Conservation (phyloP, 257 asterid species). For the Nicotiana benthamiana region DNA sequence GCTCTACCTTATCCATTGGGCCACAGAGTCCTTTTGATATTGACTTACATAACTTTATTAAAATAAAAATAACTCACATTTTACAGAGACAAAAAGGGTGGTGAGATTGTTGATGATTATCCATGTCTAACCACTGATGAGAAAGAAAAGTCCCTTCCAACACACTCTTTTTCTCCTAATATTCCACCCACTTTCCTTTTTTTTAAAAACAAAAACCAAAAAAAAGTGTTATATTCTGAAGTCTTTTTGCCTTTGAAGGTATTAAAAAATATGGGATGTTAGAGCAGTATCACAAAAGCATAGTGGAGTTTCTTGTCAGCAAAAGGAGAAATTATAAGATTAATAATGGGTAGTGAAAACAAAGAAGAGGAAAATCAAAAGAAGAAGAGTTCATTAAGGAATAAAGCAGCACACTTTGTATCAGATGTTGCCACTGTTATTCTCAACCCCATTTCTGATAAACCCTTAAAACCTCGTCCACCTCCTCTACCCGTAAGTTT, state of each 20-base stretch:
- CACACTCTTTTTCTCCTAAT: neutral
- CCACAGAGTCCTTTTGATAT: constrained; percentile 13
- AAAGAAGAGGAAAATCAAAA: neutral
- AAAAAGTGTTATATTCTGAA: neutral
- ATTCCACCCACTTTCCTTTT: constrained; percentile 4
- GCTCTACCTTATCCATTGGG: constrained; percentile 99
- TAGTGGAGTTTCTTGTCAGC: neutral
- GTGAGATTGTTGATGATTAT: neutral
- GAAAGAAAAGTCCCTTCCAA: neutral
- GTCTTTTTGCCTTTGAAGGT: neutral
- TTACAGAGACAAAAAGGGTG: too few species aligned
- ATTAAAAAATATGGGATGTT: neutral
- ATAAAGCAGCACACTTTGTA: constrained; percentile 89
- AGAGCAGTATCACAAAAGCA: neutral
- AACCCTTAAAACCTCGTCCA: constrained; percentile 33
- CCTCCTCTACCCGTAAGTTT: constrained; percentile 36
- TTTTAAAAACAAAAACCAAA: neutral
- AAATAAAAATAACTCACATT: too few species aligned
- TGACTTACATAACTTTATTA: too few species aligned
- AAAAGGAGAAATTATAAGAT: neutral
- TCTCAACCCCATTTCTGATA: constrained; percentile 84
- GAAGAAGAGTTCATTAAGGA: constrained; percentile 50
- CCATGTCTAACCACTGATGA: neutral
- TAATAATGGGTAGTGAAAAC: neutral
- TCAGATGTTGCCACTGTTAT: constrained; percentile 85